Percentiles rank a stretch among this genome's conserved stretches.
Evolutionary conservation across 257 asterid genomes (phyloP).

Genomic region (Pogostemon cablin): DNA sequence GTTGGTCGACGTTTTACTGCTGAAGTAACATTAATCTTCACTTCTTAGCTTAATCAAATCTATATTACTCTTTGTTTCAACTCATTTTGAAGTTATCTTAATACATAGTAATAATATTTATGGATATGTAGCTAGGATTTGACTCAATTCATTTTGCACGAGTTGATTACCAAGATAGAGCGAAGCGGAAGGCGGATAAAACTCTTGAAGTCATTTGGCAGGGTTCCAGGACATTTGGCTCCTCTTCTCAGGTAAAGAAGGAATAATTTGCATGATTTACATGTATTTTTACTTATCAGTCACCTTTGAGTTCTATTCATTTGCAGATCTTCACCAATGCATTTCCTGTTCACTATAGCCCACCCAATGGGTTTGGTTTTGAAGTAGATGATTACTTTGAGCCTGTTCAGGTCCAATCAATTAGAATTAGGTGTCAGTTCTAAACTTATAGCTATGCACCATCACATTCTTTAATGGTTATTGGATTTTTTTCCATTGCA

Average conservation of each 20-base stretch:
- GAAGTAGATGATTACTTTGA: conserved; percentile 53
- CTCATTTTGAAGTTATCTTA: conserved; percentile 16
- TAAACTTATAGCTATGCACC: background rate
- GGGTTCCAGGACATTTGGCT: conserved; percentile 79
- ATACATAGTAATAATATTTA: background rate
- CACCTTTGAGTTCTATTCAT: conserved; percentile 24
- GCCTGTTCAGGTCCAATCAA: conserved; percentile 72
- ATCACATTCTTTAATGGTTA: conserved; percentile 3
- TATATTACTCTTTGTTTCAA: background rate
- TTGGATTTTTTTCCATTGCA: conserved; percentile 41
- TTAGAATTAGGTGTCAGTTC: conserved; percentile 20
- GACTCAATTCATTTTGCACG: conserved; percentile 91
- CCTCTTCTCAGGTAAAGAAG: conserved; percentile 62
- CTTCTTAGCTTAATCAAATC: background rate
- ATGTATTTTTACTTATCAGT: conserved; percentile 20
- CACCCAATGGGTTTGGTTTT: conserved; percentile 75
- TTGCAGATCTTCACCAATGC: conserved; percentile 79
- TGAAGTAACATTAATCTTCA: conserved; percentile 11
- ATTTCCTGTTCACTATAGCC: conserved; percentile 80
- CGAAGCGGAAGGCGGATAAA: conserved; percentile 65
- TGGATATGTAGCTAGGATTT: conserved; percentile 62
- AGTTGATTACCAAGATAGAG: conserved; percentile 90
- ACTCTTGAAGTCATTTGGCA: conserved; percentile 91
- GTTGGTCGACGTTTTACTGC: background rate
- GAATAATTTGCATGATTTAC: conserved; percentile 6